Conservation (phyloP, 2,329 filamentous ascomycete species). For the Colletotrichum coccodes region DNA sequence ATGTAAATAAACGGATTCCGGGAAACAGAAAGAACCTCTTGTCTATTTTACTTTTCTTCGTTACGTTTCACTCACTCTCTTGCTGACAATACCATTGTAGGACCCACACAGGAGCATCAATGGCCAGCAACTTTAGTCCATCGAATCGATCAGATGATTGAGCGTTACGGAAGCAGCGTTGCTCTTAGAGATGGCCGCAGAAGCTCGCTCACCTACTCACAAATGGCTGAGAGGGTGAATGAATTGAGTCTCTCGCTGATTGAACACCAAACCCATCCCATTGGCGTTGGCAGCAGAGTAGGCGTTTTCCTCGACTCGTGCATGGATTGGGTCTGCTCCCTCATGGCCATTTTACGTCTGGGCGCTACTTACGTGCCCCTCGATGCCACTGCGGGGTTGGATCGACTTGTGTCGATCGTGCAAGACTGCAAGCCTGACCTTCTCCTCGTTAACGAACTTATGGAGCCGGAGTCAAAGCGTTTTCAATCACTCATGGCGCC, state of each 20-base stretch:
- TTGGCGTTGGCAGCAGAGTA: constrained; percentile 36
- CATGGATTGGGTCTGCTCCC: constrained; percentile 45
- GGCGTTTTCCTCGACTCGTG: constrained; percentile 51
- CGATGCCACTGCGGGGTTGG: constrained; percentile 44
- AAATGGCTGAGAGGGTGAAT: not conserved
- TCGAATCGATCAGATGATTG: not conserved
- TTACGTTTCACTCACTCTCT: no score
- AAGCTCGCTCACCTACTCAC: not conserved
- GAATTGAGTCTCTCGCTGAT: not conserved
- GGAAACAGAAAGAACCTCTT: no score
- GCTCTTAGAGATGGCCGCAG: not conserved
- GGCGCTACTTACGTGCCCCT: constrained; percentile 53
- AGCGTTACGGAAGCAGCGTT: not conserved
- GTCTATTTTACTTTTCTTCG: no score
- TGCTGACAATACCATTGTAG: no score
- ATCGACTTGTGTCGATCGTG: constrained; percentile 44
- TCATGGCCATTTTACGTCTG: constrained; percentile 52
- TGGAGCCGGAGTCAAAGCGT: not conserved
- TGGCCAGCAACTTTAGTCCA: not conserved
- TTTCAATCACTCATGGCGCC: not conserved
- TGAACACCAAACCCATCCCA: constrained; percentile 30
- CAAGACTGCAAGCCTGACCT: constrained; percentile 40
- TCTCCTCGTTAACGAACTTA: constrained; percentile 34
- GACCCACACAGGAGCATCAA: not conserved
- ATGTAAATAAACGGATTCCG: no score